Percentiles rank a stretch among this genome's conserved stretches.
phyloP scores from a whole-genome alignment of 2,329 filamentous ascomycete genomes.

The Talaromyces sp. region DNA sequence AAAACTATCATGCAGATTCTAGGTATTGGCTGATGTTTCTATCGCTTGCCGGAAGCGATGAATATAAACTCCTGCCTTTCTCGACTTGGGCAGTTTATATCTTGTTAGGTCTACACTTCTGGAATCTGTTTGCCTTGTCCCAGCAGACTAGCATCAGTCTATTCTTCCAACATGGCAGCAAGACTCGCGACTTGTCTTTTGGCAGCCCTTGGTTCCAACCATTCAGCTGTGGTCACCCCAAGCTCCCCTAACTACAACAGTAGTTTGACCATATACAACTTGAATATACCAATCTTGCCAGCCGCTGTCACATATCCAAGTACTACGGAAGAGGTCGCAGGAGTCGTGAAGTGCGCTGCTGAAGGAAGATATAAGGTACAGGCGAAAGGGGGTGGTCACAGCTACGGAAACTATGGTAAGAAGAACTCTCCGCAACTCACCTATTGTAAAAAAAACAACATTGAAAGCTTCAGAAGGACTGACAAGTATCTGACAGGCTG shows the following conservation, averaged over 20 bases:
- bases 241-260: conserved; percentile 4
- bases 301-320: conserved; percentile 29
- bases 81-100: background rate
- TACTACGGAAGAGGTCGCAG: conserved; percentile 40
- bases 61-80: background rate
- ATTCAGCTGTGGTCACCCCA: conserved; percentile 3
- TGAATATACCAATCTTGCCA: conserved; percentile 28
- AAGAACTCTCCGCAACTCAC: background rate
- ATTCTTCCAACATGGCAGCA: background rate
- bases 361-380: conserved; percentile 44
- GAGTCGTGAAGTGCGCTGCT: conserved; percentile 45
- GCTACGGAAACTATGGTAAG: conserved; percentile 48
- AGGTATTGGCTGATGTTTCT: background rate
- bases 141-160: background rate
- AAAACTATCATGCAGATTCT: background rate
- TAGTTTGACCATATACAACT: conserved; percentile 25
- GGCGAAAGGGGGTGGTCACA: conserved; percentile 50
- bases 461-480: background rate
- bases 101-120: background rate
- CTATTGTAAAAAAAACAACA: background rate
- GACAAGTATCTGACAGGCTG: conserved; percentile 23
- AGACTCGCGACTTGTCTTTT: conserved; percentile 8
- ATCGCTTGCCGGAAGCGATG: background rate
- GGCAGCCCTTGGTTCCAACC: conserved; percentile 1
- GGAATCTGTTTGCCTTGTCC: background rate